Evolutionary conservation across 805 yeast species (phyloP).

Genomic region (Scheffersomyces spartinae): DNA sequence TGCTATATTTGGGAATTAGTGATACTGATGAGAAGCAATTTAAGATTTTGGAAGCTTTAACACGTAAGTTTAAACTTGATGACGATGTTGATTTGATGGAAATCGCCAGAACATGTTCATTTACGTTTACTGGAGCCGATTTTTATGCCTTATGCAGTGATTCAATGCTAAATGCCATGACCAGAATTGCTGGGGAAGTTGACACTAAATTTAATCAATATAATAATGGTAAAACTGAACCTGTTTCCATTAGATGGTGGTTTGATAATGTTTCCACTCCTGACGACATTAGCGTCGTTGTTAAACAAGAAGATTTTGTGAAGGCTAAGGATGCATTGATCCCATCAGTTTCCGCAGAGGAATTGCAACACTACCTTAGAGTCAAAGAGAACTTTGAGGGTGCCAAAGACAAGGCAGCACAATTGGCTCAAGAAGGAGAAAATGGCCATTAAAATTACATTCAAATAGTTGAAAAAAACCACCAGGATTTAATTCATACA

Average conservation of each 20-base stretch:
- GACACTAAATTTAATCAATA: slow-evolving; percentile 50
- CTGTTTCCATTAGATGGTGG: slow-evolving; percentile 74
- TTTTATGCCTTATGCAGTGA: slow-evolving; percentile 94
- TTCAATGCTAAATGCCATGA: slow-evolving; percentile 94
- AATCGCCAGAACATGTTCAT: slow-evolving; percentile 67
- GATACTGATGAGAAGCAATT: slow-evolving; percentile 85
- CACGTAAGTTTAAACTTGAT: slow-evolving; percentile 64
- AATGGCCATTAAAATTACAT: too few species aligned
- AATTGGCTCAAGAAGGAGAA: too few species aligned
- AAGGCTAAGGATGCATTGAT: slow-evolving; percentile 60
- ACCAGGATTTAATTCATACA: too few species aligned
- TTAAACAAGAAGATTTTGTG: slow-evolving; percentile 61
- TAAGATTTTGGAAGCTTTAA: slow-evolving; percentile 77
- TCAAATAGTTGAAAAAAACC: too few species aligned
- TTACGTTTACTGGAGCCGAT: slow-evolving; percentile 95
- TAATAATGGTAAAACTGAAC: slow-evolving; percentile 33
- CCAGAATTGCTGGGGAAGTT: slow-evolving; percentile 67
- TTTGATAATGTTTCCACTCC: slow-evolving; percentile 68
- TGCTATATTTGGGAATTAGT: slow-evolving; percentile 86
- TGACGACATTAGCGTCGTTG: slow-evolving; percentile 59
- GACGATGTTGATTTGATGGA: slow-evolving; percentile 44
- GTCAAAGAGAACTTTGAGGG: slow-evolving; percentile 83
- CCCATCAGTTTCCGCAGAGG: slow-evolving; percentile 85
- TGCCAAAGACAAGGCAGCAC: slow-evolving; percentile 28
- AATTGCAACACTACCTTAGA: slow-evolving; percentile 65